Evolutionary conservation across 768 basidiomycete genomes (phyloP).

Genomic region (Roridomyces roridus): DNA sequence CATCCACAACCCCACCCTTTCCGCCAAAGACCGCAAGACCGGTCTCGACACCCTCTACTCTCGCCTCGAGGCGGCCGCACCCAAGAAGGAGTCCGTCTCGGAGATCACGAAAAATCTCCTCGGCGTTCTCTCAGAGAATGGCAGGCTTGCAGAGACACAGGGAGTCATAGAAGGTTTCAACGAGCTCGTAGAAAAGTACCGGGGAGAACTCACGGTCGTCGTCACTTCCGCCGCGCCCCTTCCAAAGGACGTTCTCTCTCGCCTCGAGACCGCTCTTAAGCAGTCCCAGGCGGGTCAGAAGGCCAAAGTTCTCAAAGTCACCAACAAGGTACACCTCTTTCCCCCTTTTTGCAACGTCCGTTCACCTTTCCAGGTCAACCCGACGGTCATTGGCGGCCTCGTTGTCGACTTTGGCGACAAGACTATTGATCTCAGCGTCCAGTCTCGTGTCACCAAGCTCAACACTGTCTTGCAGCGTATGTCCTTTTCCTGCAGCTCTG

Average conservation of each 20-base stretch:
- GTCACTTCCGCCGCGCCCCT: constrained; percentile 90
- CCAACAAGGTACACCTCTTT: constrained; percentile 77
- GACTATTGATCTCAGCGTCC: constrained; percentile 95
- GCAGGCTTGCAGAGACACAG: constrained; percentile 82
- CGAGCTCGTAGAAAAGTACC: constrained; percentile 85
- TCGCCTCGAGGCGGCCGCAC: constrained; percentile 63
- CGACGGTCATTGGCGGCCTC: constrained; percentile 88
- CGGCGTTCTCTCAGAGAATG: constrained; percentile 89
- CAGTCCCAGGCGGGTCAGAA: constrained; percentile 83
- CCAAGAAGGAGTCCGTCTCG: constrained; percentile 78
- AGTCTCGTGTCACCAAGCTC: constrained; percentile 92
- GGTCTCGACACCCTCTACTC: constrained; percentile 74
- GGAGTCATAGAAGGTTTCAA: constrained; percentile 93
- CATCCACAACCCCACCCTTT: constrained; percentile 91
- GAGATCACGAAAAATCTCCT: constrained; percentile 94
- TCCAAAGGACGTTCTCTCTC: constrained; percentile 73
- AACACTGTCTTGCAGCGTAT: constrained; percentile 86
- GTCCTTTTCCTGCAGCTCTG: constrained; percentile 33
- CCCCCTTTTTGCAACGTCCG: constrained; percentile 1
- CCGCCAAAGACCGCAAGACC: constrained; percentile 71
- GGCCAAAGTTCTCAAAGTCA: constrained; percentile 87
- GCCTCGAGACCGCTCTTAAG: constrained; percentile 87
- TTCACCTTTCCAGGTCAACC: constrained; percentile 73
- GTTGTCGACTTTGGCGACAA: constrained; percentile 98
- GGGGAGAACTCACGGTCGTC: constrained; percentile 90